These are phyloP conservation scores for Colletotrichum sp. DNA, from an alignment of 2,329 filamentous ascomycete species.

Conservation along the genomic window DNA sequence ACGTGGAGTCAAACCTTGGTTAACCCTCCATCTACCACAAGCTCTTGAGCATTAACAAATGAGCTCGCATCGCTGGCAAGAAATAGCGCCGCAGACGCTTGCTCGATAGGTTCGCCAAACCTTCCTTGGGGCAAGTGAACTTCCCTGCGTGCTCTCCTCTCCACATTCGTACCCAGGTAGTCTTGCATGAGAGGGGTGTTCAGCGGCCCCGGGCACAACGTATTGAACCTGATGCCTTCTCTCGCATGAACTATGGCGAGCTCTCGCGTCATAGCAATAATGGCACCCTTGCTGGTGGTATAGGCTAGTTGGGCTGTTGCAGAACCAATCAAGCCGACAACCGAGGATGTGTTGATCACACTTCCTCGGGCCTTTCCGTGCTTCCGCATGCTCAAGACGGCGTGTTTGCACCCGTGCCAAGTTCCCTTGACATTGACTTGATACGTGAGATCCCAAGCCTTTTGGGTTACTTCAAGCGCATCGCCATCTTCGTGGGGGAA, in stretches of 20 bases:
- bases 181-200: constrained; percentile 80
- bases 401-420: constrained; percentile 79
- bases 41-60: constrained; percentile 77
- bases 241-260: constrained; percentile 76
- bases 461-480: constrained; percentile 56
- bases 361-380: constrained; percentile 71
- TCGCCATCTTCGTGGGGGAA: constrained; percentile 73
- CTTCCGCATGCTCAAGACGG: constrained; percentile 69
- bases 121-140: constrained; percentile 78
- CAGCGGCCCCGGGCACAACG: constrained; percentile 75
- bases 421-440: constrained; percentile 82
- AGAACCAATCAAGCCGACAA: constrained; percentile 74
- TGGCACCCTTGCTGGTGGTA: constrained; percentile 78
- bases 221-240: constrained; percentile 78
- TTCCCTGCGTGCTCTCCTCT: constrained; percentile 73
- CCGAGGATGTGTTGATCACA: constrained; percentile 77
- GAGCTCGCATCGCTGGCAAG: constrained; percentile 77
- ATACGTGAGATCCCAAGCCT: constrained; percentile 79
- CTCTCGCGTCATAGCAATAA: constrained; percentile 76
- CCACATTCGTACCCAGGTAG: constrained; percentile 75
- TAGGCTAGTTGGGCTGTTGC: constrained; percentile 78
- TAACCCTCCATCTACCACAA: constrained; percentile 76
- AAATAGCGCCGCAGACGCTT: constrained; percentile 77
- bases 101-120: constrained; percentile 80
- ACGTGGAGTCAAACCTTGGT: constrained; percentile 51